A percentile compares a stretch with the other conserved stretches of the same genome.
phyloP scores from a whole-genome alignment of 805 yeast genomes.

The Zygosaccharomyces bisporus region DNA sequence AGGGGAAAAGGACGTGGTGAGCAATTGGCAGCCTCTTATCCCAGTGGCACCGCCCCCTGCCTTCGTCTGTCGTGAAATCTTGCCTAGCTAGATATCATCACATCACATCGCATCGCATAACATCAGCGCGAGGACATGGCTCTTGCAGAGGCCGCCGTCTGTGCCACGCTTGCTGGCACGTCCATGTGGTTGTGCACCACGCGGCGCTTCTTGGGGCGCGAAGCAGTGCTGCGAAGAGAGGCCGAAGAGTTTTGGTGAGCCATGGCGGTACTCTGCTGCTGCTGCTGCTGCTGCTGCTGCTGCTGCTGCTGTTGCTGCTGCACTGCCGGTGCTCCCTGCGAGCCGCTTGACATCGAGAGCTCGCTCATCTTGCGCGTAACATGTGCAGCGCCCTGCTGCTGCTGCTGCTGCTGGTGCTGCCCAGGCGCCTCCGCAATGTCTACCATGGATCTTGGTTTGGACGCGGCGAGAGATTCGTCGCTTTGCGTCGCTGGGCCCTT shows the following conservation, averaged over 20 bases:
- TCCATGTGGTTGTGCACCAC: slow-evolving; percentile 21
- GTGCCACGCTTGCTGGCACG: slow-evolving; percentile 16
- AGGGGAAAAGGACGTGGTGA: slow-evolving; percentile 1
- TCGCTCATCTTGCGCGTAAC: slow-evolving; percentile 8
- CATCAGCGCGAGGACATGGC: slow-evolving; percentile 12
- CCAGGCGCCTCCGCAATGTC: slow-evolving; percentile 24
- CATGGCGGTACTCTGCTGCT: slow-evolving; percentile 1
- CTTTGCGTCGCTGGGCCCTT: slow-evolving; percentile 12
- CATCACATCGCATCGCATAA: no score
- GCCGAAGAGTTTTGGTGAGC: slow-evolving; percentile 14
- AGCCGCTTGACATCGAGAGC: background rate
- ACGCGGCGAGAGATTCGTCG: background rate
- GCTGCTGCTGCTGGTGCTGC: slow-evolving; percentile 6
- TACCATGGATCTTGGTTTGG: slow-evolving; percentile 26
- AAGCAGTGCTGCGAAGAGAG: slow-evolving; percentile 18
- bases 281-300: background rate
- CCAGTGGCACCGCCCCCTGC: no score
- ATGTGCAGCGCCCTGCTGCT: slow-evolving; percentile 3
- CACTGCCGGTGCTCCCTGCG: background rate
- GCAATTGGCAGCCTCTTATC: no score
- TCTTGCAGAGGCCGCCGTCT: slow-evolving; percentile 19
- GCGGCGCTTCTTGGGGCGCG: slow-evolving; percentile 12
- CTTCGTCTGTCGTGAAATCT: slow-evolving; percentile 7
- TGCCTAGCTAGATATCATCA: no score
- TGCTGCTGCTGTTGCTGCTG: background rate